Base-by-base conservation (phyloP, 1,284 basidiomycete genomes). In the Inonotus obliquus region DNA sequence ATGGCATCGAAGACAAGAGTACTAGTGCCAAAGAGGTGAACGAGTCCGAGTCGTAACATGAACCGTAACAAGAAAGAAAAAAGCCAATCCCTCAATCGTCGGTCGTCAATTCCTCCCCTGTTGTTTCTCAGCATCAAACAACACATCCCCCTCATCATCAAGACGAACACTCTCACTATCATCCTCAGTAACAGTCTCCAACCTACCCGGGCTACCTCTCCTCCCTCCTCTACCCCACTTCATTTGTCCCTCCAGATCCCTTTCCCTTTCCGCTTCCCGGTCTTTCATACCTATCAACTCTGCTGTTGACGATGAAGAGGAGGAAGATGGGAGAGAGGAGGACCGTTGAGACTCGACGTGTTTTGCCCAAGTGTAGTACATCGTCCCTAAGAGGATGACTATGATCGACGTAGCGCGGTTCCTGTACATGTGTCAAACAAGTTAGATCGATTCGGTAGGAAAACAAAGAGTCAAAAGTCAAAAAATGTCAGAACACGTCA, bases 371-470 rank as follows among this genome's bases (percentile, higher is more conserved):
- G 63, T 64, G 56, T 64, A 64, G 62, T 51, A 63, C 84, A 88
- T 81, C 3, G 86, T 86, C 23, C 87, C 87, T 51, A 75, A 69
- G 54, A 83, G 76, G 67, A 89, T 89, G 60, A 84, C 76, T 21
- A 80, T 65, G 69, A 89, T 86, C 23, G 86, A 89, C 1, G 72
- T 66, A 4, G 78, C 80, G 32, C 87, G 83, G 65, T 85, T 83
- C n/a, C 86, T 84, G 67, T 52, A 68, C 6, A 60, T 7, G 47
- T 45, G 19, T 45, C 52, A 57, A 41, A 49, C n/a, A 32, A 2
- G 47, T 49, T 23, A 25, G 32, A 32, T 32, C 9, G 32, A 9
- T 4, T 32, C 32, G 32, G 9, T 37, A 25, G 29, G 52, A 56
- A 52, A 44, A 35, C 57, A 38, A 17, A 44, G n/a, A n/a, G 27